phyloP scores from a whole-genome alignment of 345 rosid species.

The Eutrema yunnanense region DNA sequence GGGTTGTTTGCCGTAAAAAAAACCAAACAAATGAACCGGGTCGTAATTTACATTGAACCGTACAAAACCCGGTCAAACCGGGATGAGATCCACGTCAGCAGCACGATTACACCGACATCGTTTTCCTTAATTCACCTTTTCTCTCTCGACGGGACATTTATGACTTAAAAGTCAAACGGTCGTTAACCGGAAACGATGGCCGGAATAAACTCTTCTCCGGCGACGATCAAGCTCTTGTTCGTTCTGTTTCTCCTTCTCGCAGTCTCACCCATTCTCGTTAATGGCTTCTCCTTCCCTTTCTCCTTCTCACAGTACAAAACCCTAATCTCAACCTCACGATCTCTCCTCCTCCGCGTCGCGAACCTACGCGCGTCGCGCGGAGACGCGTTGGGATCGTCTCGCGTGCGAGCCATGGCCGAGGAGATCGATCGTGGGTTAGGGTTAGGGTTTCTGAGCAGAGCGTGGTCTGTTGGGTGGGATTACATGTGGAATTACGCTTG shows the following conservation, averaged over 20 bases:
- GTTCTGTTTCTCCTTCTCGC: slow-evolving; percentile 19
- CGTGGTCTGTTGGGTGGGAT: slow-evolving; percentile 76
- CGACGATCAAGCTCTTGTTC: slow-evolving; percentile 23
- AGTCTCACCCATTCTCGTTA: slow-evolving; percentile 18
- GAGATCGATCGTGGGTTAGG: slow-evolving; percentile 47
- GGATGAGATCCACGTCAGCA: slow-evolving; percentile 7
- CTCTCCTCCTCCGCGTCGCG: slow-evolving; percentile 68
- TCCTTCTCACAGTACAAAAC: slow-evolving; percentile 39
- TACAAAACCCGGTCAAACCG: neutral
- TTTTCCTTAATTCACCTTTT: neutral
- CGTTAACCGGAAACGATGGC: slow-evolving; percentile 29
- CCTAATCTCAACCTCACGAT: slow-evolving; percentile 55
- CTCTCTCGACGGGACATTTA: neutral
- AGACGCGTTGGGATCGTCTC: slow-evolving; percentile 47
- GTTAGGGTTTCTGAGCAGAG: slow-evolving; percentile 38
- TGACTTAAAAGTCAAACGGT: slow-evolving; percentile 19
- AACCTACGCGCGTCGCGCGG: slow-evolving; percentile 70
- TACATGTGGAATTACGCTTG: slow-evolving; percentile 67
- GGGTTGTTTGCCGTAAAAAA: neutral
- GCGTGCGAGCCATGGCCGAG: slow-evolving; percentile 47
- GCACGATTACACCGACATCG: neutral
- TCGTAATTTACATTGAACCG: neutral
- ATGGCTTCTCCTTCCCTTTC: slow-evolving; percentile 32
- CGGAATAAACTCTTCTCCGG: slow-evolving; percentile 16
- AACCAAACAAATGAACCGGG: neutral